Evolutionary conservation across 495 filamentous ascomycete species (phyloP).

Genomic region (Trichoderma asperelloides): DNA sequence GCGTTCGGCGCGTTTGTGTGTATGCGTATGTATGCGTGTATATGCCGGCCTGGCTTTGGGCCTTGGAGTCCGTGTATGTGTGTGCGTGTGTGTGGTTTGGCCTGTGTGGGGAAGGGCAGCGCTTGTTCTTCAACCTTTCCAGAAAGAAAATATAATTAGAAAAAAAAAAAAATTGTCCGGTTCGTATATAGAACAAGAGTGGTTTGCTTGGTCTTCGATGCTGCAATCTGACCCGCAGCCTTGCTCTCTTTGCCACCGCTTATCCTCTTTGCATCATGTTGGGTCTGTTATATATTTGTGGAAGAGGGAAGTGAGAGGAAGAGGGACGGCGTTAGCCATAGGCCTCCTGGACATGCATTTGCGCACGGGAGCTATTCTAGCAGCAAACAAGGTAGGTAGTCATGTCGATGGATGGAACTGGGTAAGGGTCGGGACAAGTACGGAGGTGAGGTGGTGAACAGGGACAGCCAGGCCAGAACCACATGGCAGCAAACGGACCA

Average conservation of each 20-base stretch:
- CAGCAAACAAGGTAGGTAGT: background rate
- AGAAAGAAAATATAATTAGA: background rate
- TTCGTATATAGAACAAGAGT: background rate
- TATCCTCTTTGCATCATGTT: slow-evolving; percentile 4
- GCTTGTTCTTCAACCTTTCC: background rate
- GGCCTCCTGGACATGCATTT: background rate
- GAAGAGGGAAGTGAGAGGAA: background rate
- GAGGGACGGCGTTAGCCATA: background rate
- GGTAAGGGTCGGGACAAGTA: slow-evolving; percentile 1
- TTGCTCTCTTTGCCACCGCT: slow-evolving; percentile 2
- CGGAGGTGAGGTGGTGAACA: background rate
- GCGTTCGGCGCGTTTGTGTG: background rate
- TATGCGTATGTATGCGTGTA: background rate
- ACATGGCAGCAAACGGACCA: slow-evolving; percentile 2
- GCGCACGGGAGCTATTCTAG: slow-evolving; percentile 1
- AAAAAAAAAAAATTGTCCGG: background rate
- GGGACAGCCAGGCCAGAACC: background rate
- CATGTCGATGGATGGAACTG: background rate
- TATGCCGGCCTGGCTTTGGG: background rate
- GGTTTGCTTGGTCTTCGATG: background rate
- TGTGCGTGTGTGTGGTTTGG: background rate
- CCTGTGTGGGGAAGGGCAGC: background rate
- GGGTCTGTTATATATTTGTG: background rate
- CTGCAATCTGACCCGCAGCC: background rate
- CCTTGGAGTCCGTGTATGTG: background rate